Percentiles rank a stretch among this genome's conserved stretches.
phyloP scores from a whole-genome alignment of 192 early-diverging fungal species.

The Phlyctochytrium planicorne region DNA sequence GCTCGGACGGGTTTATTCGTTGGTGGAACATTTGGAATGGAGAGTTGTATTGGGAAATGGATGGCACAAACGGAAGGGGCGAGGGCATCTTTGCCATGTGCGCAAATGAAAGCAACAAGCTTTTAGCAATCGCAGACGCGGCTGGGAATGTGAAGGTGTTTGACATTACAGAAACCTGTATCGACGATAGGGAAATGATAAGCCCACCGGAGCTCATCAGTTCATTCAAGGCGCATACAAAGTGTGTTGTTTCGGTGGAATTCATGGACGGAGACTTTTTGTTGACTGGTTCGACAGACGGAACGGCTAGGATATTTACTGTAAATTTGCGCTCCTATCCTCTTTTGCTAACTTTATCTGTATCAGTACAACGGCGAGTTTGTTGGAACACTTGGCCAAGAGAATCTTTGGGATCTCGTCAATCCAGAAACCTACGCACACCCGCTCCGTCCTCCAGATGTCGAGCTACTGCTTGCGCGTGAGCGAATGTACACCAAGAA shows the following conservation, averaged over 20 bases:
- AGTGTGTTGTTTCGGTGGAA: constrained; percentile 34
- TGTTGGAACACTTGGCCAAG: constrained; percentile 55
- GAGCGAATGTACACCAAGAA: not conserved
- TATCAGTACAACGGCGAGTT: constrained; percentile 38
- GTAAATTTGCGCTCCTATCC: constrained; percentile 13
- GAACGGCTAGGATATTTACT: constrained; percentile 49
- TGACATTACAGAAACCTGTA: constrained; percentile 38
- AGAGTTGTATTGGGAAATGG: constrained; percentile 34
- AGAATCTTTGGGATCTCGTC: constrained; percentile 40
- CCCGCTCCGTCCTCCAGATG: constrained; percentile 33
- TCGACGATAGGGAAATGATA: constrained; percentile 20
- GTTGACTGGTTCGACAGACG: constrained; percentile 44
- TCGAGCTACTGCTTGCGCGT: constrained; percentile 1
- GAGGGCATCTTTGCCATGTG: constrained; percentile 38
- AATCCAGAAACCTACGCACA: constrained; percentile 36
- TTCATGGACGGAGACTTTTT: constrained; percentile 29
- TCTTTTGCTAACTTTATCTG: not conserved
- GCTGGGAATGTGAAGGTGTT: constrained; percentile 34
- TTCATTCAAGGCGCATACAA: constrained; percentile 40
- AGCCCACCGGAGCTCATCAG: constrained; percentile 13
- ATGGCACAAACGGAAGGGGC: constrained; percentile 3
- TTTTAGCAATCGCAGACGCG: constrained; percentile 42
- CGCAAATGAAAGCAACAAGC: constrained; percentile 30
- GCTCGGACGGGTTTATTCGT: constrained; percentile 50
- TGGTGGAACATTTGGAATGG: constrained; percentile 44